Base-by-base conservation (phyloP, 164 flowering plant species). In the Paratinospora sagittata region DNA sequence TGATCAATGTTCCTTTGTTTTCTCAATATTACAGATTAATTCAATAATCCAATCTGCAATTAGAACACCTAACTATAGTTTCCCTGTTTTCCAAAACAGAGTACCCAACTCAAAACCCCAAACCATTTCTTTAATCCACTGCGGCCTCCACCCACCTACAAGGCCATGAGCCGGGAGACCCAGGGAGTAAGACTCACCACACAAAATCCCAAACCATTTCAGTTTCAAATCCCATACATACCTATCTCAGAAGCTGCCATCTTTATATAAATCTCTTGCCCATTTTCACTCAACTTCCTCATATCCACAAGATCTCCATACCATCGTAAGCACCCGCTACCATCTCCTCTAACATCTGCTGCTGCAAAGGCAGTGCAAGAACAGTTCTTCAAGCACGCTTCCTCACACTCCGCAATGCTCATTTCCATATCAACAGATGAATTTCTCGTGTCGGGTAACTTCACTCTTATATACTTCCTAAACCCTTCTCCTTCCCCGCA, bases 291-390 rank as follows among this genome's bases (percentile, higher is more conserved):
- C 30, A 27, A 67, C 27, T 41, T 63, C 60, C 70, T 66, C 0
- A 78, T 73, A 66, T 82, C 81, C 2, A 74, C 39, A 65, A 83
- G 49, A 37, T 76, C 74, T 0, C 74, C 80, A 62, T 12, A 71
- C 86, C 84, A 81, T 8, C 74, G 33, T 17, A 70, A 13, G 43
- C 84, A 81, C 2, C 79, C 79, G 58, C 74, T 74, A 21, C 79
- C 78, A 0, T 70, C n/a, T n/a, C n/a, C 78, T 6, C 33, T 65
- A 37, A 69, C 58, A 65, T 80, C 66, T 0, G 69, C 21, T 24
- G 27, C 69, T 0, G 82, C 26, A 65, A 75, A 83, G 27, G 86
- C 84, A 24, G 27, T 69, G 57, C 86, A 83, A 64, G 73, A 71
- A 70, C 86, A 83, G 65, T 77, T 81, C 27, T 34, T 74, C 70